Percentiles rank a stretch among this genome's conserved stretches.
Evolutionary conservation across 257 asterid species (phyloP).

Genomic region (Nicotiana obtusifolia): DNA sequence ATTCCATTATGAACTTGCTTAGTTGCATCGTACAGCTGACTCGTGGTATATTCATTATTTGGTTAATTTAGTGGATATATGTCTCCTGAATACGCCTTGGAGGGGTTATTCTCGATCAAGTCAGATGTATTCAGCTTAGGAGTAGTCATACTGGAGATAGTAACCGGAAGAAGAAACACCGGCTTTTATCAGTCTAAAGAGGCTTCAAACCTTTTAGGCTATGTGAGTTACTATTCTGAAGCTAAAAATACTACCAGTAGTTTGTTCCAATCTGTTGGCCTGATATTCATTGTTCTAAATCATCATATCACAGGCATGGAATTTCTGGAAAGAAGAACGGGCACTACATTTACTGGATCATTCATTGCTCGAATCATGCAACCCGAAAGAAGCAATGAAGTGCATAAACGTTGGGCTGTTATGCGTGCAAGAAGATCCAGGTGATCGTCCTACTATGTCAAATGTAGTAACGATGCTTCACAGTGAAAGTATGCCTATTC

Average conservation of each 20-base stretch:
- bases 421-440: constrained; percentile 30
- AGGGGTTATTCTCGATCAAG: constrained; percentile 21
- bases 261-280: background rate
- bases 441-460: constrained; percentile 28
- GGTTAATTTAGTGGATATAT: constrained; percentile 21
- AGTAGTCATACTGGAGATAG: constrained; percentile 24
- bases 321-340: constrained; percentile 22
- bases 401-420: constrained; percentile 26
- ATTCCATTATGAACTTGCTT: background rate
- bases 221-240: constrained; percentile 17
- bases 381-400: constrained; percentile 9
- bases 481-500: constrained; percentile 11
- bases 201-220: constrained; percentile 24
- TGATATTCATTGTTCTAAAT: background rate
- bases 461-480: constrained; percentile 22
- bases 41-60: background rate
- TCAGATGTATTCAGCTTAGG: constrained; percentile 31
- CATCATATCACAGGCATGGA: constrained; percentile 25
- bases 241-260: background rate
- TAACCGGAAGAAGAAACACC: constrained; percentile 22
- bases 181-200: constrained; percentile 20
- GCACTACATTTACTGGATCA: constrained; percentile 15
- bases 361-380: constrained; percentile 5
- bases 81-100: constrained; percentile 29
- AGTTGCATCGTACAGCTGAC: background rate